phyloP scores from a whole-genome alignment of 2,329 filamentous ascomycete genomes.

The Alternaria gaisen region DNA sequence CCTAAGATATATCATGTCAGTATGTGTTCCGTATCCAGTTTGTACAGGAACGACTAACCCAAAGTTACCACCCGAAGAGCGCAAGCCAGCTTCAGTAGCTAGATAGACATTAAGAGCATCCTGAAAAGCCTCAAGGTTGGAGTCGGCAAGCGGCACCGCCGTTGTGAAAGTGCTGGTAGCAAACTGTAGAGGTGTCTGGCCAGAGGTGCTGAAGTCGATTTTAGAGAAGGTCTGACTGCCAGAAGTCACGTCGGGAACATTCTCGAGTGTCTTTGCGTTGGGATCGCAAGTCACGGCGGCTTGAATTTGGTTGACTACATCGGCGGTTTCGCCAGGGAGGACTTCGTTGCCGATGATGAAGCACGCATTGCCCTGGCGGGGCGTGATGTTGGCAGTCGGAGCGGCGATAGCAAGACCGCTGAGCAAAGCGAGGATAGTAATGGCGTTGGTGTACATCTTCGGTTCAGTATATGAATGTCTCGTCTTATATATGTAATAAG shows the following conservation, averaged over 20 bases:
- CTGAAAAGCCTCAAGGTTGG: constrained; percentile 63
- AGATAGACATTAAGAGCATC: constrained; percentile 65
- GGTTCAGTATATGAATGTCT: neutral
- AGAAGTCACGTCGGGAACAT: constrained; percentile 66
- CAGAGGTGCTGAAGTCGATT: constrained; percentile 65
- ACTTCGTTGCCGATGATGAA: constrained; percentile 62
- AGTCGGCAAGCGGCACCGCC: constrained; percentile 57
- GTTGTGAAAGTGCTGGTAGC: constrained; percentile 65
- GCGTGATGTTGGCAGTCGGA: constrained; percentile 16
- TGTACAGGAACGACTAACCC: constrained; percentile 19
- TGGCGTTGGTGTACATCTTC: constrained; percentile 27
- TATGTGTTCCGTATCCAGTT: too few relatives aligned
- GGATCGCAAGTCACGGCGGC: constrained; percentile 61
- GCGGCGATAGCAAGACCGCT: constrained; percentile 25
- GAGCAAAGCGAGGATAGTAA: constrained; percentile 24
- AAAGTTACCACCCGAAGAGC: constrained; percentile 62
- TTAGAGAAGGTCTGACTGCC: constrained; percentile 61
- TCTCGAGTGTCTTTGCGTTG: constrained; percentile 58
- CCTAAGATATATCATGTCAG: too few relatives aligned
- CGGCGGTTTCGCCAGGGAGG: constrained; percentile 62
- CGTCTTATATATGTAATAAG: constrained; percentile 1
- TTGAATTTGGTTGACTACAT: constrained; percentile 55
- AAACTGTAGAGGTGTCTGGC: constrained; percentile 62
- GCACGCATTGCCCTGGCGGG: constrained; percentile 54
- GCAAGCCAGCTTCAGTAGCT: constrained; percentile 67